Evolutionary conservation across 2,329 filamentous ascomycete species (phyloP), one percentile per base, ranked within the genome.

Genomic region (Fusarium compactum): DNA sequence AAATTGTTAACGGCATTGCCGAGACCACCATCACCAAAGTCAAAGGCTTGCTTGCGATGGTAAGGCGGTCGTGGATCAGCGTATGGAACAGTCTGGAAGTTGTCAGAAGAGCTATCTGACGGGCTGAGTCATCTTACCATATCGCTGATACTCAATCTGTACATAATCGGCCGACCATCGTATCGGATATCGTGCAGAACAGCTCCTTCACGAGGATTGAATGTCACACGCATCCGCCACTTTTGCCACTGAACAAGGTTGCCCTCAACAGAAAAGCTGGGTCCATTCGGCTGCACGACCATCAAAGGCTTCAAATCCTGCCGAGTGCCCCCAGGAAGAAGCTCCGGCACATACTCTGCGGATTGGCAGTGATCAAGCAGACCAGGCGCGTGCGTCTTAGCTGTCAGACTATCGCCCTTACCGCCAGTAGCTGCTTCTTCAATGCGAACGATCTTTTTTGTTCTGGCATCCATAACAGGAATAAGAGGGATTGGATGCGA

Each of bases 171-270:
- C 27, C 90, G 84, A 12, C 86, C 87, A 67, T 91, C 89, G 66
- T 91, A 93, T 56, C 85, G 84, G 8, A 94, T 80, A 71, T 93
- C 89, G 72, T 93, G 90, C 1, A 94, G 82, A 4, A 90, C 89
- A 15, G 88, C 85, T 32, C 91, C 91, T 77, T 93, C 91, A 5
- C 91, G 84, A 32, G 87, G 85, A 81, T 91, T 92, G 81, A 91
- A 93, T 8, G 86, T 86, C 7, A 94, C 86, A 29, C 90, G 82
- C 79, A 94, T 88, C 2, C 85, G 83, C 90, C 90, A 92, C 75
- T 91, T 89, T 76, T 90, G 86, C 88, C 88, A 90, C 51, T 82
- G 74, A 1, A 88, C 74, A 4, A 79, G 70, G 65, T 82, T 82
- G 56, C 82, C 77, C 55, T 81, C 80, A 14, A 91, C 82, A 4